Evolutionary conservation across 345 rosid species (phyloP).

Genomic region (Corymbia maculata): DNA sequence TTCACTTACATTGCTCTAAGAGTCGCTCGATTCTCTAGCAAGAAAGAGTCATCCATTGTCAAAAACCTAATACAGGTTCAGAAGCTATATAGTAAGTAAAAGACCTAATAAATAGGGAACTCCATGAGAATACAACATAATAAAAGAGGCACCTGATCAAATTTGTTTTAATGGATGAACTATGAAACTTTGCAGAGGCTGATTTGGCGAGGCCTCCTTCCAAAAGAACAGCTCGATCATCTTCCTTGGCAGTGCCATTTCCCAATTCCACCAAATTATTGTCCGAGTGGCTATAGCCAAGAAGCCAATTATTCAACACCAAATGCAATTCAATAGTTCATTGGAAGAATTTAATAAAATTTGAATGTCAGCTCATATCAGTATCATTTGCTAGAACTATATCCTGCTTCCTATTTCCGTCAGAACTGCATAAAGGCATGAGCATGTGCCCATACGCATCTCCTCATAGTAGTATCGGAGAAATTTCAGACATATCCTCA

Average conservation of each 20-base stretch:
- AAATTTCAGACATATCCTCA: neutral
- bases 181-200: conserved; percentile 57
- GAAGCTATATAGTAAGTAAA: conserved; percentile 3
- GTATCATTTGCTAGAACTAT: neutral
- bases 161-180: conserved; percentile 57
- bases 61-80: conserved; percentile 46
- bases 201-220: conserved; percentile 88
- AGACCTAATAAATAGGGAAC: neutral
- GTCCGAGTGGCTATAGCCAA: conserved; percentile 79
- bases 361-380: neutral
- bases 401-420: neutral
- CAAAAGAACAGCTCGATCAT: conserved; percentile 76
- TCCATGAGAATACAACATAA: neutral
- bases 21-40: conserved; percentile 81
- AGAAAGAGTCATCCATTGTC: conserved; percentile 85
- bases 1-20: conserved; percentile 77
- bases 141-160: conserved; percentile 58
- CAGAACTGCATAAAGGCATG: neutral
- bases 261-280: conserved; percentile 72
- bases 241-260: conserved; percentile 54
- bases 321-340: neutral
- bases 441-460: neutral
- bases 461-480: neutral
- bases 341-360: neutral
- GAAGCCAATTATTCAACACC: conserved; percentile 5